Evolutionary conservation across 208 protist species (phyloP).

Genomic region (Leishmania martiniquensis): DNA sequence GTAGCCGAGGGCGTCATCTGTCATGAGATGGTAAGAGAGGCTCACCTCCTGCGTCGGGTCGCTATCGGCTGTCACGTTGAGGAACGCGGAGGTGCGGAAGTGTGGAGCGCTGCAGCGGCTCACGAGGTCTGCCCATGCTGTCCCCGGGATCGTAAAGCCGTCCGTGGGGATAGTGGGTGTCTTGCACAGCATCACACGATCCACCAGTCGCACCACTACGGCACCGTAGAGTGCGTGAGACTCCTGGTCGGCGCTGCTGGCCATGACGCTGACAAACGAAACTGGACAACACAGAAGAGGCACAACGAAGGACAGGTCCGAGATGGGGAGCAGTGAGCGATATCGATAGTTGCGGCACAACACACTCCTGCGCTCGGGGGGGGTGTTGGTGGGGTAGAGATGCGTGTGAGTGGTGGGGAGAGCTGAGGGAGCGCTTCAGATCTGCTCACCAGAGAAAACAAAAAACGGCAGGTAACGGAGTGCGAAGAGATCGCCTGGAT

Average conservation of each 20-base stretch:
- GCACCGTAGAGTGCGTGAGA: slow-evolving; percentile 61
- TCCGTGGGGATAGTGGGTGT: slow-evolving; percentile 50
- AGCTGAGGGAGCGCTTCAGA: neutral
- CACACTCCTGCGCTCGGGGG: too few species aligned
- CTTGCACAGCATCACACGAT: slow-evolving; percentile 80
- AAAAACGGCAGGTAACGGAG: neutral
- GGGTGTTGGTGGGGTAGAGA: neutral
- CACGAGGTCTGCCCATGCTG: slow-evolving; percentile 78
- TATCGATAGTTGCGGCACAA: neutral
- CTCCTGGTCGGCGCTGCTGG: slow-evolving; percentile 12
- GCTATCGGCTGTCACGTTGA: slow-evolving; percentile 43
- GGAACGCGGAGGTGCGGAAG: slow-evolving; percentile 76
- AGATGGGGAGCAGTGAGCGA: neutral
- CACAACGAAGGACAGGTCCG: neutral
- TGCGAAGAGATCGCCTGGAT: neutral
- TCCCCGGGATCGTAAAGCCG: slow-evolving; percentile 72
- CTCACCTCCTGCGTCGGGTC: slow-evolving; percentile 46
- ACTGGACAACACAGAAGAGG: neutral
- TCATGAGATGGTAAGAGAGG: slow-evolving; percentile 86
- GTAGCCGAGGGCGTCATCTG: slow-evolving; percentile 75
- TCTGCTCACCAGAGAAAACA: neutral
- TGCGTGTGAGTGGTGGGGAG: neutral
- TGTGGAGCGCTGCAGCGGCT: slow-evolving; percentile 79
- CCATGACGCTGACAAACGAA: slow-evolving; percentile 6
- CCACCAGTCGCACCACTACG: slow-evolving; percentile 78